Percentiles rank a stretch among this genome's conserved stretches.
phyloP scores from a whole-genome alignment of 2,329 filamentous ascomycete species.

The Hyphodiscus sp. region DNA sequence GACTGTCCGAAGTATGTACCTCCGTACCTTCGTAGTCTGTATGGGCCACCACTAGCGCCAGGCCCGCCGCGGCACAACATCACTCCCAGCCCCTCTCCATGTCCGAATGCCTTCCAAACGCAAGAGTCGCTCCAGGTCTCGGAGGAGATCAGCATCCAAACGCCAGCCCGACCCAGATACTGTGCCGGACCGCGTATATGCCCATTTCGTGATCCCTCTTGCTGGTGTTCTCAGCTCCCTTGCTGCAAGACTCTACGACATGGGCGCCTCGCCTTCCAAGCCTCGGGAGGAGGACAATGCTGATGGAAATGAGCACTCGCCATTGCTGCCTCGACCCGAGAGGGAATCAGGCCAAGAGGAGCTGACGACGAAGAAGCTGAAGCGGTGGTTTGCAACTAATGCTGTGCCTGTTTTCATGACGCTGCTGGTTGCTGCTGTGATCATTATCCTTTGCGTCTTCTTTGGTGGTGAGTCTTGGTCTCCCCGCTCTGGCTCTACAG shows the following conservation, averaged over 20 bases:
- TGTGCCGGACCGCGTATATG: slow-evolving; percentile 5
- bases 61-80: no score
- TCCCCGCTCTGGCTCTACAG: background rate
- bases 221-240: slow-evolving; percentile 15
- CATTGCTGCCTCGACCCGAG: slow-evolving; percentile 17
- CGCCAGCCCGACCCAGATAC: background rate
- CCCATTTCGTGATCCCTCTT: slow-evolving; percentile 18
- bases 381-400: slow-evolving; percentile 17
- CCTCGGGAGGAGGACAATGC: slow-evolving; percentile 1
- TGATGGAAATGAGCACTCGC: slow-evolving; percentile 15
- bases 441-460: slow-evolving; percentile 24
- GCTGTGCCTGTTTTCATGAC: slow-evolving; percentile 21
- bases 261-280: slow-evolving; percentile 12
- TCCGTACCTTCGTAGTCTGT: no score
- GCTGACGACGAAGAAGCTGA: slow-evolving; percentile 9
- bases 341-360: background rate
- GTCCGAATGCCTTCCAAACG: background rate
- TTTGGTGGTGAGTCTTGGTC: slow-evolving; percentile 17
- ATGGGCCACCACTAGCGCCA: no score
- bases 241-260: slow-evolving; percentile 19
- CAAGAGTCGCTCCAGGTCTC: background rate
- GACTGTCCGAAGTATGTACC: no score
- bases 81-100: no score
- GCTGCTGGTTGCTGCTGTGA: slow-evolving; percentile 18
- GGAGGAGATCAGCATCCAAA: background rate